Conservation (phyloP, 2,329 filamentous ascomycete genomes). For the Triangularia verruculosa region DNA sequence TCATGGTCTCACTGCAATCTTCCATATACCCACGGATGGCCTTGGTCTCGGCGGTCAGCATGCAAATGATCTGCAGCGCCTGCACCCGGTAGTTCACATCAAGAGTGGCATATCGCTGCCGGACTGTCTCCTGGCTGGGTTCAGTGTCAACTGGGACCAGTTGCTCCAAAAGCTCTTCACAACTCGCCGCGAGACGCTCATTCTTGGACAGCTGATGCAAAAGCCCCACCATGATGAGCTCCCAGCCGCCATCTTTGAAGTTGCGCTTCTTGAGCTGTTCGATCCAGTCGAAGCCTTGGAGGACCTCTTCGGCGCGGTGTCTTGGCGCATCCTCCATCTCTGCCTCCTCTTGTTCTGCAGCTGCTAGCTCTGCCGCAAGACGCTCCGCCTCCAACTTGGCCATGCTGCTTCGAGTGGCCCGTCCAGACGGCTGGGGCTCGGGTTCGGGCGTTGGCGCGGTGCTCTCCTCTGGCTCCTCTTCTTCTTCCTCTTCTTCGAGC, state of each 20-base stretch:
- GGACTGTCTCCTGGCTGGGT: conserved; percentile 71
- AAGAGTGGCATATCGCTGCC: conserved; percentile 67
- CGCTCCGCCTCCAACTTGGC: conserved; percentile 75
- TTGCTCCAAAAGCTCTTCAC: conserved; percentile 74
- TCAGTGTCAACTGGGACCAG: conserved; percentile 78
- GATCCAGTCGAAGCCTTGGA: conserved; percentile 76
- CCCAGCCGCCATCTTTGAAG: conserved; percentile 86
- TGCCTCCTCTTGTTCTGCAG: conserved; percentile 49
- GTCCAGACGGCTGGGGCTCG: conserved; percentile 62
- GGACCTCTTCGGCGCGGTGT: conserved; percentile 73
- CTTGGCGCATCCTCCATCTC: conserved; percentile 47
- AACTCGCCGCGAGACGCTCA: conserved; percentile 64
- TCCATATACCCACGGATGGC: conserved; percentile 86
- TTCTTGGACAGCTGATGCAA: conserved; percentile 80
- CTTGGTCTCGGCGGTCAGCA: conserved; percentile 82
- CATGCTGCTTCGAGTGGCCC: conserved; percentile 81
- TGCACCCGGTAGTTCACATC: conserved; percentile 80
- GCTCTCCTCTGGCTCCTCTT: conserved; percentile 57
- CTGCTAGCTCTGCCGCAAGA: conserved; percentile 57
- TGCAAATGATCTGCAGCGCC: conserved; percentile 79
- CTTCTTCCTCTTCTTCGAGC: conserved; percentile 67
- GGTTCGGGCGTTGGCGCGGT: conserved; percentile 62
- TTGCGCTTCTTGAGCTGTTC: conserved; percentile 78
- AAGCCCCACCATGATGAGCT: conserved; percentile 82
- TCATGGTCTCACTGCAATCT: conserved; percentile 91